Evolutionary conservation across 768 basidiomycete genomes (phyloP), one percentile per base, ranked within the genome.

Genomic region (Boletus insuetus): DNA sequence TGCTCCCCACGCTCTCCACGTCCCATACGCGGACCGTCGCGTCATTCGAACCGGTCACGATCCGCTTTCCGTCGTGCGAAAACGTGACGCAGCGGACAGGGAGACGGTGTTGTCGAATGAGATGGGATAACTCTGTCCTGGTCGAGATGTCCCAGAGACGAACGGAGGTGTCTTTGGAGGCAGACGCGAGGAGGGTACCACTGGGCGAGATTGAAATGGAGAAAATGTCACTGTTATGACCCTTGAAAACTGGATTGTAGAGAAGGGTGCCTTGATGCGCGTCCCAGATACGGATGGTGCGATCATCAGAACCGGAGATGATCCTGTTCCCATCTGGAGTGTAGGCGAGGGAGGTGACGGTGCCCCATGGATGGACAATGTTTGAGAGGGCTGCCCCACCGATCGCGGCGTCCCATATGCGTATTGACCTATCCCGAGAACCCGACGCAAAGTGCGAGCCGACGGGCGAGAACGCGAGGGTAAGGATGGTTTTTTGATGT

Each of bases 11-110:
- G 12, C 69, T 65, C 44, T 67, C 63, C 1, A 63, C 44, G 47
- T 73, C 68, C 70, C 70, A 73, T 4, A 72, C 58, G 34, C 69
- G 70, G 31, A 73, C 62, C 6, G 58, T 67, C 40, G 51, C 40
- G 14, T 72, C 70, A 1, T 53, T 34, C 1, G 63, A 65, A 1
- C 65, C 63, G 11, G 72, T 73, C 35, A 72, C 58, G 19, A 72
- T 54, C 14, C 62, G 63, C 48, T 57, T 55, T 1, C 70, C 67
- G 31, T 72, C 62, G 14, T 42, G 59, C 9, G 71, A 63, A 44
- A 74, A 72, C 14, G 54, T 12, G 45, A 72, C 66, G 10, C 53
- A 51, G n/a, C 63, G 66, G 3, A 70, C 49, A 10, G 62, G 52
- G 12, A 66, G 43, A 40, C 61, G 65, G 46, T 70, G 69, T 35